Conservation (phyloP, 1,139 yeast genomes). For the Debaryomyces nepalensis region DNA sequence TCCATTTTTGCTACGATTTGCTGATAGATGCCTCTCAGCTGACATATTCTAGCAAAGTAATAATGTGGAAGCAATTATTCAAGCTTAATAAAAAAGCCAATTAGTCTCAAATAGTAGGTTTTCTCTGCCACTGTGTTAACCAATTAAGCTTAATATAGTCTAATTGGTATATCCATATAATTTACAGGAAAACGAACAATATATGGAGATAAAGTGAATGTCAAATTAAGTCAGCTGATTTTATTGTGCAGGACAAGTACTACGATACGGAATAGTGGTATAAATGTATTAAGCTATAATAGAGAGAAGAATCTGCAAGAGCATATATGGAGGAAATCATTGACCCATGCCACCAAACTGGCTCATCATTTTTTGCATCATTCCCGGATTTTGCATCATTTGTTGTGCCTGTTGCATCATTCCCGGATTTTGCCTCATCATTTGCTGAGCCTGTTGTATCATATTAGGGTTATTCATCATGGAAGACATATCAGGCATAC, state of each 20-base stretch:
- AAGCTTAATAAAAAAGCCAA: slow-evolving; percentile 18
- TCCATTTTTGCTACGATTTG: slow-evolving; percentile 9
- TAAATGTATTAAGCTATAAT: neutral
- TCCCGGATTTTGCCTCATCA: slow-evolving; percentile 73
- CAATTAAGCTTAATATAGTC: neutral
- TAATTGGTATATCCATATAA: neutral
- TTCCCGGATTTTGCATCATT: slow-evolving; percentile 58
- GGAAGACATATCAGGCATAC: slow-evolving; percentile 59
- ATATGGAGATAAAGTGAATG: neutral
- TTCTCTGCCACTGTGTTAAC: neutral
- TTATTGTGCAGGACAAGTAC: neutral
- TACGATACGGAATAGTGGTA: slow-evolving; percentile 1
- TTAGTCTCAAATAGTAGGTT: neutral
- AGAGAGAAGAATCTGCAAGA: slow-evolving; percentile 2
- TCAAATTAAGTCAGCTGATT: neutral
- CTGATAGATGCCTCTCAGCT: slow-evolving; percentile 27
- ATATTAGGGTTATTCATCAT: slow-evolving; percentile 54
- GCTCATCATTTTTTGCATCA: slow-evolving; percentile 79
- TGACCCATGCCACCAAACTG: slow-evolving; percentile 53
- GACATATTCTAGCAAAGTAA: slow-evolving; percentile 41
- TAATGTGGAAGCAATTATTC: slow-evolving; percentile 32
- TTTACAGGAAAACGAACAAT: neutral
- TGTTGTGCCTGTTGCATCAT: slow-evolving; percentile 67
- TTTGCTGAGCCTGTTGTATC: slow-evolving; percentile 55
- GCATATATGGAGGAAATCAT: neutral